phyloP scores from a whole-genome alignment of 179 eudicot species.

The Kewa caespitosa region DNA sequence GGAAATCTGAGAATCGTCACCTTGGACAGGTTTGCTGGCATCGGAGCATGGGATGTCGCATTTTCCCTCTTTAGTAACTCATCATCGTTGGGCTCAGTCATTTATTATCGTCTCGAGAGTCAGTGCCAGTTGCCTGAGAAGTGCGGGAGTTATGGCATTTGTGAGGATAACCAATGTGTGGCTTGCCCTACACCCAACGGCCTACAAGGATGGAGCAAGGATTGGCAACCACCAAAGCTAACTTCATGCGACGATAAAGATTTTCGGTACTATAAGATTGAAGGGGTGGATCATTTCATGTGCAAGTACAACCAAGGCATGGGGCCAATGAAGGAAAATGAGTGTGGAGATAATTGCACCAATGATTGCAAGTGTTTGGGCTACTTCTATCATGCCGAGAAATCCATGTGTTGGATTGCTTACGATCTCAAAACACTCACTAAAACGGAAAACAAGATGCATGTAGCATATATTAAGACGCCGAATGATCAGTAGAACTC shows the following conservation, averaged over 20 bases:
- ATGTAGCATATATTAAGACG: constrained; percentile 37
- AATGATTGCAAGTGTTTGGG: no score
- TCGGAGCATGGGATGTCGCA: background rate
- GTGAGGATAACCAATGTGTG: constrained; percentile 38
- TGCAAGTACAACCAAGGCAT: no score
- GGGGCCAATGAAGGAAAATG: no score
- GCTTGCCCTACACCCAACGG: constrained; percentile 42
- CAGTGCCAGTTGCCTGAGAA: constrained; percentile 35
- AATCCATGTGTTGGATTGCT: constrained; percentile 41
- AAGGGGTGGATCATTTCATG: no score
- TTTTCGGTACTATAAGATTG: constrained; percentile 31
- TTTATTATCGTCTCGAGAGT: no score
- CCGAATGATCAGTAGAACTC: no score
- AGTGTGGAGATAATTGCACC: no score
- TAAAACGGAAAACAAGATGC: constrained; percentile 25
- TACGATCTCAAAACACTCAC: constrained; percentile 36
- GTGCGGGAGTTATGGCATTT: constrained; percentile 41
- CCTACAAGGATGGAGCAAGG: constrained; percentile 38
- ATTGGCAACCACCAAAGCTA: constrained; percentile 23
- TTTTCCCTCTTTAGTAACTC: background rate
- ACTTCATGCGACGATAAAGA: constrained; percentile 14
- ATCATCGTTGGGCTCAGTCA: background rate
- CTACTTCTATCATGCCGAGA: constrained; percentile 34
- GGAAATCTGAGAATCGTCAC: constrained; percentile 32
- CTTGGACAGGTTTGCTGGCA: background rate